Base-by-base conservation (phyloP, 345 rosid species). In the Aquilaria yunnanensis region DNA sequence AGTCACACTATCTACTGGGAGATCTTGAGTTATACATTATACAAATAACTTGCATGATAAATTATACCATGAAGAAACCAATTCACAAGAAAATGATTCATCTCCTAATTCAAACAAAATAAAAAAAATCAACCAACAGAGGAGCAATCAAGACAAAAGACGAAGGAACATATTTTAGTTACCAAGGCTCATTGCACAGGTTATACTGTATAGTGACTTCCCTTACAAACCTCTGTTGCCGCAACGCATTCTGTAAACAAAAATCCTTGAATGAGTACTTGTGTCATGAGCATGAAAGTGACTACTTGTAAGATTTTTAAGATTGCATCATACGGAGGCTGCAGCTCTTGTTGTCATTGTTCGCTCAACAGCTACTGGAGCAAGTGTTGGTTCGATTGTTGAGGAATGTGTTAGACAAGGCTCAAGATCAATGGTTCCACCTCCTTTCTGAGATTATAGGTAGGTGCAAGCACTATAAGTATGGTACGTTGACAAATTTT, bases 141-240 rank as follows among this genome's bases (percentile, higher is more conserved):
- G 23, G 23, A 23, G 23, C 33, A 56, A 31, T 16, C 51, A 66
- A 32, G 14, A 51, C 47, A 51, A 51, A 43, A 56, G 54, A 66
- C 41, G 9, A 50, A 61, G 57, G 61, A 59, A 14, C 33, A 67
- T 32, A 16, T 52, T 14, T 12, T 63, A 59, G 66, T 48, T 88
- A 95, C 99, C 98, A 95, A 32, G 99, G 99, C 75, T 95, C 99
- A 81, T 95, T 91, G 84, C 99, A 95, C 67, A 95, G 96, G 72
- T 91, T 95, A 86, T 91, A 95, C 67, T 95, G 99, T 70, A 95
- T 89, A 43, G 97, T 91, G 51, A 95, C 98, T 84, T 95, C 99
- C 33, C 98, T 90, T 50, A 91, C 96, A 83, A 87, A 95, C 76
- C 92, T 81, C 73, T 95, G 99, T 61, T 91, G 99, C 70, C 99